Base-by-base conservation (phyloP, 1,139 yeast species). In the Blastobotrys niveus region DNA sequence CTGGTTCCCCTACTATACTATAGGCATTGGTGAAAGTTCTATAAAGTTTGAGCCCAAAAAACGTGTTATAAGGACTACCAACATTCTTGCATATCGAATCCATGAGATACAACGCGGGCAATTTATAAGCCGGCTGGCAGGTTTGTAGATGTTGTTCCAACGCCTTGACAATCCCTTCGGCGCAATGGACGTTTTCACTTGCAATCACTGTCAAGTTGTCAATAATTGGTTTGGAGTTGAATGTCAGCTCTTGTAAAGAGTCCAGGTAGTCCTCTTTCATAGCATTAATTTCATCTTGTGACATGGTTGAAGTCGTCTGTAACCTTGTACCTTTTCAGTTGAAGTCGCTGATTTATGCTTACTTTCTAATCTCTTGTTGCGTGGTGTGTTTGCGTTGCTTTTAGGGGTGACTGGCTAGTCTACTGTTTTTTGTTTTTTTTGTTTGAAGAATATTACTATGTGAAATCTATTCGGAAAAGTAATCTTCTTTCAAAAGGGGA, bases 71-170 rank as follows among this genome's bases (percentile, higher is more conserved):
- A 1, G 97, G 96, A 49, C 80, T 76, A 5, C 96, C 96, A 19
- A 87, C 82, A 55, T 82, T 85, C 64, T 91, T 91, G 65, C 94
- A 84, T 38, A 91, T 83, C n/a, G 96, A 88, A 63, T 91, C 98
- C 47, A 91, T 67, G 40, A 89, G 72, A 61, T 89, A 91, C 53
- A 91, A 72, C 3, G 93, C 80, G 57, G 77, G 91, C 45, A 91
- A 72, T 64, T 91, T 91, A 55, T 86, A 89, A 18, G 77, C 76
- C 1, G 97, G 97, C 4, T 85, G 73, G 51, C 81, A 76, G 62
- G 84, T 74, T 48, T 72, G 72, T 40, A 84, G 75, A 57, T 84
- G 76, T 40, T 70, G 71, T 56, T 79, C 84, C 43, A 91, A 76
- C 21, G 88, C 85, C 49, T 76, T 77, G 33, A 84, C 77, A 46